A percentile compares a stretch with the other conserved stretches of the same genome.
phyloP scores from a whole-genome alignment of 2,329 filamentous ascomycete genomes.

The Xylariaceae sp. region DNA sequence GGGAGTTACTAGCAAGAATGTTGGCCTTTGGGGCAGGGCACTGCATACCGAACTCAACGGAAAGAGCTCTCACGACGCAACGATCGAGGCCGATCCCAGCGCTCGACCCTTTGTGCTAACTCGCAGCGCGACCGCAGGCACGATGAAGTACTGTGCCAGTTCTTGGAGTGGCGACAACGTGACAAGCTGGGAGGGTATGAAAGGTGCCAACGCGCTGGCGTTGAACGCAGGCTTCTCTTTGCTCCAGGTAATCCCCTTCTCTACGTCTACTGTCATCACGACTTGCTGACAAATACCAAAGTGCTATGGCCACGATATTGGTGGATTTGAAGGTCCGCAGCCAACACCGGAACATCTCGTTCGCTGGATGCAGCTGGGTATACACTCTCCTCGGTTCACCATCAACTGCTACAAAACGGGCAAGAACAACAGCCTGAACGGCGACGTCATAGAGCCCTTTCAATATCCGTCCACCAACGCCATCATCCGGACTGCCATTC shows the following conservation, averaged over 20 bases:
- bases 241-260: constrained; percentile 47
- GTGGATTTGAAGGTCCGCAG: constrained; percentile 71
- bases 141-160: constrained; percentile 65
- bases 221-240: constrained; percentile 65
- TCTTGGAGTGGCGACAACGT: constrained; percentile 74
- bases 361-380: constrained; percentile 69
- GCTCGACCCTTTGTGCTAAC: constrained; percentile 65
- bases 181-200: constrained; percentile 70
- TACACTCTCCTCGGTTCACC: constrained; percentile 66
- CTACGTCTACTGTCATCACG: too few species aligned
- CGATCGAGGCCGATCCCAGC: constrained; percentile 53
- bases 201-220: constrained; percentile 64
- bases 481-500: constrained; percentile 60
- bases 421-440: constrained; percentile 58
- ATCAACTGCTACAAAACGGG: constrained; percentile 78
- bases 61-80: constrained; percentile 65
- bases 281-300: too few species aligned
- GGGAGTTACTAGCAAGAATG: constrained; percentile 37
- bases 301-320: constrained; percentile 70
- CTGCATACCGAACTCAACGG: constrained; percentile 69
- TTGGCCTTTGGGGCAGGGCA: constrained; percentile 67
- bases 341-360: constrained; percentile 66
- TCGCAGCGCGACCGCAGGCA: constrained; percentile 65
- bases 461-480: constrained; percentile 67
- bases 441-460: constrained; percentile 74